Evolutionary conservation across 768 basidiomycete species (phyloP), one percentile per base, ranked within the genome.

Genomic region (Mycena kentingensis): DNA sequence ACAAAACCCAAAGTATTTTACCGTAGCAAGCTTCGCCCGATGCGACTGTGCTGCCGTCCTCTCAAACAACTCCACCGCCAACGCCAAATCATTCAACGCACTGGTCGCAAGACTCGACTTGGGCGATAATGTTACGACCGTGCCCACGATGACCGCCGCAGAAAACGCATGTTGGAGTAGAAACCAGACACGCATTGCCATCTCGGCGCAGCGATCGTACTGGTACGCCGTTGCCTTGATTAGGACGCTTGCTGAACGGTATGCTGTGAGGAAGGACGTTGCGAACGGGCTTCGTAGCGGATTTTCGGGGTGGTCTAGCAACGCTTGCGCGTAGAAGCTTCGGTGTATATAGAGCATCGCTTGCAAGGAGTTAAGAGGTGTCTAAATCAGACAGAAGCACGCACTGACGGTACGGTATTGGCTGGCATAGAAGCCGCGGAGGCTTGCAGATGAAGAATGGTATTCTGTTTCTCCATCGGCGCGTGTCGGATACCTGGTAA

Each of bases 351-450:
- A 80, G 11, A 81, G 56, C 78, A 83, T 77, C 4, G 75, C 79
- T 78, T 52, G 31, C 52, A 15, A 7, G 19, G 41, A 19, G 22
- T 36, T 8, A 25, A 46, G 49, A 5, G 15, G 5, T 28, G 10
- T 1, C 18, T 29, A 8, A 22, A 46, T 26, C 15, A 32, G 7
- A 11, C 27, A 49, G 18, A 32, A 28, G 8, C 37, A 79, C 78
- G 70, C 61, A 84, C 81, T 79, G 58, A 83, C 80, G 56, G 80
- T 80, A 7, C 81, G 70, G 67, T 79, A 76, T 58, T 83, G 80
- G 36, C 79, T 80, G 3, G 78, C 75, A 64, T 82, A 80, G 54
- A 80, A 81, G 16, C 76, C 80, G 36, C 78, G 72, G 54, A 83
- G 64, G 37, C 78, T 77, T 22, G 77, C 62, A n/a, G 77, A 75